Percentiles rank a stretch among this genome's conserved stretches.
phyloP scores from a whole-genome alignment of 805 yeast genomes.

The Priceomyces melissophilus region DNA sequence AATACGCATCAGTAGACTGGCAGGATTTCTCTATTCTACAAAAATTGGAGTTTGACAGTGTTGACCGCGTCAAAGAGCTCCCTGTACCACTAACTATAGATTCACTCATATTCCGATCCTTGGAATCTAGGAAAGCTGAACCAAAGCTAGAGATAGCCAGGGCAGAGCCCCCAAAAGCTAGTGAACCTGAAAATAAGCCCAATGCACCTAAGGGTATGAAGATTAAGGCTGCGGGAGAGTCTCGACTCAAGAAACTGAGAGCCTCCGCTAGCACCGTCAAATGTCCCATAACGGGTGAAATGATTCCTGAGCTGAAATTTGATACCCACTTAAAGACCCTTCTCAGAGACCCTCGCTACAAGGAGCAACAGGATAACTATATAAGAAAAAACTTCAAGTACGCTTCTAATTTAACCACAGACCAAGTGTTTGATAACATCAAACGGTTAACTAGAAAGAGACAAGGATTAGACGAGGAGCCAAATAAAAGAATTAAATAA shows the following conservation, averaged over 20 bases:
- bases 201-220: slow-evolving; percentile 51
- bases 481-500: slow-evolving; percentile 4
- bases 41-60: slow-evolving; percentile 59
- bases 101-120: slow-evolving; percentile 59
- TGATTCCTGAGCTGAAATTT: slow-evolving; percentile 67
- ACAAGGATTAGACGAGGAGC: slow-evolving; percentile 7
- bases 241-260: slow-evolving; percentile 41
- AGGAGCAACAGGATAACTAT: slow-evolving; percentile 61
- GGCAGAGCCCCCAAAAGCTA: slow-evolving; percentile 5
- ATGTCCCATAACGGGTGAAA: slow-evolving; percentile 78
- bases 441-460: slow-evolving; percentile 42
- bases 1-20: slow-evolving; percentile 84
- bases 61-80: slow-evolving; percentile 56
- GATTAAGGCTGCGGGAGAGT: slow-evolving; percentile 67
- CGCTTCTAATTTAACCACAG: slow-evolving; percentile 48
- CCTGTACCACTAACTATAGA: slow-evolving; percentile 53
- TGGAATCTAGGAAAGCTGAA: slow-evolving; percentile 48
- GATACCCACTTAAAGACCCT: slow-evolving; percentile 67
- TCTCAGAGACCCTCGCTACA: slow-evolving; percentile 74
- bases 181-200: slow-evolving; percentile 6
- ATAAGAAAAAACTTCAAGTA: slow-evolving; percentile 51
- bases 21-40: slow-evolving; percentile 72
- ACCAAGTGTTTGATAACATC: slow-evolving; percentile 61
- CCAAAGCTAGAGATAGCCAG: slow-evolving; percentile 8
- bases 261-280: slow-evolving; percentile 39